Percentiles rank a stretch among this genome's conserved stretches.
These are phyloP conservation scores for Neurospora tetraspora DNA, from an alignment of 495 filamentous ascomycete genomes.

Conservation along the genomic window DNA sequence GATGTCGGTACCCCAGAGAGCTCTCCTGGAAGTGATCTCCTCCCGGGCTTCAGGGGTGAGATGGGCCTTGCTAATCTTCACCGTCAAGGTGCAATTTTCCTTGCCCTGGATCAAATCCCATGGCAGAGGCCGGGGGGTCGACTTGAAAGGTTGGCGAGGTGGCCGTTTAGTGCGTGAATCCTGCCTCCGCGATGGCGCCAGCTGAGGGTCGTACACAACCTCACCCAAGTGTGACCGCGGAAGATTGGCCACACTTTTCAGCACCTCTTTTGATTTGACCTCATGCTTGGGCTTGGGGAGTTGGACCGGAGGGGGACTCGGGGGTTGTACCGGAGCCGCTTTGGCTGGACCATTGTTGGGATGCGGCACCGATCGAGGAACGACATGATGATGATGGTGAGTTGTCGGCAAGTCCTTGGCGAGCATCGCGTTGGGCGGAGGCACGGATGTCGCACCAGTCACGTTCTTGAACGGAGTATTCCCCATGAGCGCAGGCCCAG, in stretches of 20 bases:
- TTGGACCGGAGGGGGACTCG: slow-evolving; percentile 25
- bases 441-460: slow-evolving; percentile 40
- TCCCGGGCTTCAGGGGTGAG: slow-evolving; percentile 57
- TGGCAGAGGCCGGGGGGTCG: slow-evolving; percentile 64
- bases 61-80: slow-evolving; percentile 75
- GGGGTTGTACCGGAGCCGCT: slow-evolving; percentile 29
- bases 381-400: slow-evolving; percentile 28
- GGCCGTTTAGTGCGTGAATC: slow-evolving; percentile 37
- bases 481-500: slow-evolving; percentile 33
- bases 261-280: slow-evolving; percentile 54
- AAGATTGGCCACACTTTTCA: slow-evolving; percentile 57
- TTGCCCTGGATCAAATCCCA: slow-evolving; percentile 59
- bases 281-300: slow-evolving; percentile 46
- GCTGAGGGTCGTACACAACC: slow-evolving; percentile 34
- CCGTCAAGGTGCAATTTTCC: slow-evolving; percentile 82
- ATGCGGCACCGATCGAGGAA: slow-evolving; percentile 14
- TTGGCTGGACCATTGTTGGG: slow-evolving; percentile 15
- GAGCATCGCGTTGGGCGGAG: slow-evolving; percentile 41
- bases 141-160: slow-evolving; percentile 57
- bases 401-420: slow-evolving; percentile 36
- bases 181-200: slow-evolving; percentile 47
- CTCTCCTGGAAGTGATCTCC: slow-evolving; percentile 67
- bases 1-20: slow-evolving; percentile 84
- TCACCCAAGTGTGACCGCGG: slow-evolving; percentile 73
- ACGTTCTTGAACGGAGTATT: slow-evolving; percentile 31